phyloP scores from a whole-genome alignment of 129 eudicot species.

The Flaveria trinervia region DNA sequence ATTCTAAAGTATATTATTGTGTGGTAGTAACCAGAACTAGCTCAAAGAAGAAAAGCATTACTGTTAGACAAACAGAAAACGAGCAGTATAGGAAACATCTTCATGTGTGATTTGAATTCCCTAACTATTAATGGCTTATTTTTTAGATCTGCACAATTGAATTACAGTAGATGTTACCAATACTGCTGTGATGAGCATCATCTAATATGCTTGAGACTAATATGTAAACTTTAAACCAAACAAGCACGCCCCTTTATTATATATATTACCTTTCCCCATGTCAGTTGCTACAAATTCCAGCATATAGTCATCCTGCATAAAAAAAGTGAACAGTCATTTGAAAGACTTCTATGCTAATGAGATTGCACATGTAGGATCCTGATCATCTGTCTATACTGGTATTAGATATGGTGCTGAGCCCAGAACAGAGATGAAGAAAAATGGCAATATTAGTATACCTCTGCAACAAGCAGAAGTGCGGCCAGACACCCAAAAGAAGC shows the following conservation, averaged over 20 bases:
- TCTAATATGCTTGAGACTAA: background rate
- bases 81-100: slow-evolving; percentile 1
- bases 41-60: background rate
- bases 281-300: slow-evolving; percentile 74
- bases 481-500: background rate
- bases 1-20: background rate
- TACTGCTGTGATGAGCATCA: background rate
- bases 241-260: background rate
- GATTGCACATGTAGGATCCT: slow-evolving; percentile 18
- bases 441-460: slow-evolving; percentile 6
- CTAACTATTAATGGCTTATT: background rate
- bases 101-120: background rate
- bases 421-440: slow-evolving; percentile 11
- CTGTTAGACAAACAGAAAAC: background rate
- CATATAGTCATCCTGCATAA: slow-evolving; percentile 60
- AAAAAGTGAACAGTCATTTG: slow-evolving; percentile 15
- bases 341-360: slow-evolving; percentile 16
- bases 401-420: slow-evolving; percentile 4
- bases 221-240: background rate
- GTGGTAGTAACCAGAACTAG: background rate
- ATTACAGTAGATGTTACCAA: background rate
- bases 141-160: background rate
- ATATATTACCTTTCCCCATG: slow-evolving; percentile 77
- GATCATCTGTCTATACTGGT: background rate
- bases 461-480: slow-evolving; percentile 17